Evolutionary conservation across 2,329 filamentous ascomycete genomes (phyloP).

Genomic region (Paraphoma chrysanthemicola): DNA sequence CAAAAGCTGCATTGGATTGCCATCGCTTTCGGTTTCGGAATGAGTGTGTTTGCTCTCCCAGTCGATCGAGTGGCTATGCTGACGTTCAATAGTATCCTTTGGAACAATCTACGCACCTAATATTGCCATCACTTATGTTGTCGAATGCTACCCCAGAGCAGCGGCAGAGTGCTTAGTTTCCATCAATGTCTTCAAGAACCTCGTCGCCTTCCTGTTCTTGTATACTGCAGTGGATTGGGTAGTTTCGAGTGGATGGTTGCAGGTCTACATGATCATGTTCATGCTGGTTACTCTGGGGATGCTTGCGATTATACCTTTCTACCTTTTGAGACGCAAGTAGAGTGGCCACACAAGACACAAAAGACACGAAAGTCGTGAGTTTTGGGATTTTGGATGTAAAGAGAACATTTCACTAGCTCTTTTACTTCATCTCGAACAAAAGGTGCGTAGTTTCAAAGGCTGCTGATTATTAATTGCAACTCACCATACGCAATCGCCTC

Average conservation of each 20-base stretch:
- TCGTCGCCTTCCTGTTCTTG: slow-evolving; percentile 10
- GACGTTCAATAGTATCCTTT: slow-evolving; percentile 6
- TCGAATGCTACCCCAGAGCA: not conserved
- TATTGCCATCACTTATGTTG: slow-evolving; percentile 12
- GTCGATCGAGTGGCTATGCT: not conserved
- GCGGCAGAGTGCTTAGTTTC: slow-evolving; percentile 6
- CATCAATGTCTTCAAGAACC: slow-evolving; percentile 12
- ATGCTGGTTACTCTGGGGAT: slow-evolving; percentile 9
- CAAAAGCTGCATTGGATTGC: slow-evolving; percentile 13
- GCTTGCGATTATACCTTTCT: slow-evolving; percentile 3
- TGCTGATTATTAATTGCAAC: too few relatives aligned
- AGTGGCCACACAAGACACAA: not conserved
- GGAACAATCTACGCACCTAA: slow-evolving; percentile 11
- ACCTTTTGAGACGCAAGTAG: slow-evolving; percentile 7
- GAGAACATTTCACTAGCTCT: too few relatives aligned
- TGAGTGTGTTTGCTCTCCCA: slow-evolving; percentile 1
- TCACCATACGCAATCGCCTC: too few relatives aligned
- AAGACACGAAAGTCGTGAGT: not conserved
- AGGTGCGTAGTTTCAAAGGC: too few relatives aligned
- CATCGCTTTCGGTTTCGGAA: slow-evolving; percentile 12
- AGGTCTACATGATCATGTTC: slow-evolving; percentile 13
- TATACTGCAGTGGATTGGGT: slow-evolving; percentile 9
- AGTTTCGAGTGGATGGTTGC: slow-evolving; percentile 3
- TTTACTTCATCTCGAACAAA: too few relatives aligned
- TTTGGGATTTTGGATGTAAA: too few relatives aligned